These are phyloP conservation scores for Leishmania amazonensis DNA, from an alignment of 208 protist species.

Conservation along the genomic window DNA sequence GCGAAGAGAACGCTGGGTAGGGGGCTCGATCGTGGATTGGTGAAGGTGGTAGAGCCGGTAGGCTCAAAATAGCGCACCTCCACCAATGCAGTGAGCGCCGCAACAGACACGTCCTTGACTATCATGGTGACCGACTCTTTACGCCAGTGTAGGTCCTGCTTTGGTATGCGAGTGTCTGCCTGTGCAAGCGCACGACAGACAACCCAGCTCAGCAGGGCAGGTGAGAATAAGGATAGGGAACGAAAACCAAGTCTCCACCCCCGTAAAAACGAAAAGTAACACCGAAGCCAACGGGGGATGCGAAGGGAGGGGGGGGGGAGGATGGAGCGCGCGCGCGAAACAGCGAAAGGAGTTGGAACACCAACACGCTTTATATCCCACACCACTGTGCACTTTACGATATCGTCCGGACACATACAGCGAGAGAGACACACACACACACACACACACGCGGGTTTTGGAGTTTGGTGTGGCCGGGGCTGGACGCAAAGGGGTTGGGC, in stretches of 20 bases:
- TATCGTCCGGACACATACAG: not conserved
- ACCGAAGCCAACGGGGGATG: too few species aligned
- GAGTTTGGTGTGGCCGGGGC: not conserved
- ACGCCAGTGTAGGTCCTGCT: not conserved
- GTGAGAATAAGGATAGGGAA: not conserved
- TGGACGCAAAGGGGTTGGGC: not conserved
- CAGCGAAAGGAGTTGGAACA: not conserved
- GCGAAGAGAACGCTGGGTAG: not conserved
- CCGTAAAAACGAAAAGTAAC: too few species aligned
- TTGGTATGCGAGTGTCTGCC: not conserved
- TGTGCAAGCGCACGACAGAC: not conserved
- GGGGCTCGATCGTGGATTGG: too few species aligned
- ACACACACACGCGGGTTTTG: not conserved
- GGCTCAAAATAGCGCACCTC: not conserved
- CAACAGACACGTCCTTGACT: not conserved
- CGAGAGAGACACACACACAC: not conserved
- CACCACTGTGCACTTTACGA: too few species aligned
- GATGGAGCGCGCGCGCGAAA: not conserved
- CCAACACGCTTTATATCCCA: too few species aligned
- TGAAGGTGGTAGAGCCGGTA: not conserved
- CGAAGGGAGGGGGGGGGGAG: not conserved
- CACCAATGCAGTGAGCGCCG: not conserved
- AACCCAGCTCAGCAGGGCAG: not conserved
- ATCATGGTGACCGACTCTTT: not conserved
- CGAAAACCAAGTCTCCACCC: too few species aligned